Percentiles rank a stretch among this genome's conserved stretches.
Conservation (phyloP, 2,329 filamentous ascomycete genomes). For the Hypomyces rosellus region DNA sequence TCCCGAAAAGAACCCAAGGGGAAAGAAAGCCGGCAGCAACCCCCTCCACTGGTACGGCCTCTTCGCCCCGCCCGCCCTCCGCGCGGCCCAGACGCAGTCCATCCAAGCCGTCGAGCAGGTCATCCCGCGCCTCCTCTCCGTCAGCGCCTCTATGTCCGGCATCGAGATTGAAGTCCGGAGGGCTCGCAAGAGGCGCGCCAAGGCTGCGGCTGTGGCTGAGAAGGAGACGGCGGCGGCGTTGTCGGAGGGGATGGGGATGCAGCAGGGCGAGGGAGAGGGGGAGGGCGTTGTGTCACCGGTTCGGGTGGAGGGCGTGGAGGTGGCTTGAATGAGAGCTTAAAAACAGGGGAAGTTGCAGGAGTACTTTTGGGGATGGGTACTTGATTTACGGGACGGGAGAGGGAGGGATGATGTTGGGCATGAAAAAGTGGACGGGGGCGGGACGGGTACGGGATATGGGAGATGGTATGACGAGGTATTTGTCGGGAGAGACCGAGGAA, state of each 20-base stretch:
- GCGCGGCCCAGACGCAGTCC: conserved; percentile 54
- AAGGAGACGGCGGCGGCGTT: conserved; percentile 14
- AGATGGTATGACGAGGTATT: neutral
- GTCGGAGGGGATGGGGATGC: neutral
- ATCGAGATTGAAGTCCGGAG: conserved; percentile 64
- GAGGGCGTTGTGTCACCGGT: conserved; percentile 1
- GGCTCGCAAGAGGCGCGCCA: conserved; percentile 48
- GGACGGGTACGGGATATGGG: neutral
- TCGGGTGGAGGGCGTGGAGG: conserved; percentile 11
- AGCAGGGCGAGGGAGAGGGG: neutral
- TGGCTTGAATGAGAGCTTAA: conserved; percentile 8
- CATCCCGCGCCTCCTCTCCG: conserved; percentile 49
- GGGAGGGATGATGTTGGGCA: too few species aligned
- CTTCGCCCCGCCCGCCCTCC: conserved; percentile 45
- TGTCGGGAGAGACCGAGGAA: too few species aligned
- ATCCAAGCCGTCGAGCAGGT: conserved; percentile 49
- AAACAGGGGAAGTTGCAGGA: too few species aligned
- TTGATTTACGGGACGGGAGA: too few species aligned
- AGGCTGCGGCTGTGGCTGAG: conserved; percentile 34
- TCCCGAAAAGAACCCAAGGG: conserved; percentile 13
- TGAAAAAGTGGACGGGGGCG: too few species aligned
- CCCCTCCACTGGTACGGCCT: conserved; percentile 55
- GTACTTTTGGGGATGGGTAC: too few species aligned
- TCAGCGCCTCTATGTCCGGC: conserved; percentile 55
- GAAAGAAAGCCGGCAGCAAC: conserved; percentile 12